Conservation (phyloP, 306 rosid species). For the Neltuma alba region DNA sequence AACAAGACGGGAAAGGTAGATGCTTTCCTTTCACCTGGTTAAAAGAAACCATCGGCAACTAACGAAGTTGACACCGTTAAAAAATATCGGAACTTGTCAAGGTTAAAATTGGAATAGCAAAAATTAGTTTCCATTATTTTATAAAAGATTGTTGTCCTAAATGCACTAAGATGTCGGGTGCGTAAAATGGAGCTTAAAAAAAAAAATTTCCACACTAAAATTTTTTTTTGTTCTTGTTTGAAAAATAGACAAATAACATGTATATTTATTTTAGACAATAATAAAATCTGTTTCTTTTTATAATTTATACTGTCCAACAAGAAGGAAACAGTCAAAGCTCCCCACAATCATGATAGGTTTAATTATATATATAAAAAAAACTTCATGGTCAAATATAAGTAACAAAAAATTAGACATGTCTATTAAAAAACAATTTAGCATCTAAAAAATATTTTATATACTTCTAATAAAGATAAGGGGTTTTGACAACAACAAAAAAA, state of each 20-base stretch:
- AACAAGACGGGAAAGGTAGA: not conserved
- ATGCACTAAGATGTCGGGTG: too few relatives aligned
- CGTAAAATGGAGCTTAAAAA: not conserved
- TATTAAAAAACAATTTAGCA: not conserved
- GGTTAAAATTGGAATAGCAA: not conserved
- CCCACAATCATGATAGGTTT: not conserved
- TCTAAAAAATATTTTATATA: not conserved
- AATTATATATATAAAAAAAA: too few relatives aligned
- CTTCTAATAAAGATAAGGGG: too few relatives aligned
- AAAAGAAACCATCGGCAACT: not conserved
- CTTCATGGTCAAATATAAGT: too few relatives aligned
- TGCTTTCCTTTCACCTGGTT: conserved; percentile 7
- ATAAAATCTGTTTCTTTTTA: too few relatives aligned
- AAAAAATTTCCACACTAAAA: too few relatives aligned
- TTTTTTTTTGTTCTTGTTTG: not conserved
- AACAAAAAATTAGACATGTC: not conserved
- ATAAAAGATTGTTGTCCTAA: too few relatives aligned
- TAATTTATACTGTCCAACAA: not conserved
- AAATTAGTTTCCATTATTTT: not conserved
- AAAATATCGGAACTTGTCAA: not conserved
- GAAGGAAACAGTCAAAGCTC: not conserved
- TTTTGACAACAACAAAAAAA: too few relatives aligned
- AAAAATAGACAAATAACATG: not conserved
- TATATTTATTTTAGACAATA: too few relatives aligned
- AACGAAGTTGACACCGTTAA: not conserved